These are phyloP conservation scores for Botrytis deweyae DNA, from an alignment of 2,329 filamentous ascomycete genomes.

Conservation along the genomic window DNA sequence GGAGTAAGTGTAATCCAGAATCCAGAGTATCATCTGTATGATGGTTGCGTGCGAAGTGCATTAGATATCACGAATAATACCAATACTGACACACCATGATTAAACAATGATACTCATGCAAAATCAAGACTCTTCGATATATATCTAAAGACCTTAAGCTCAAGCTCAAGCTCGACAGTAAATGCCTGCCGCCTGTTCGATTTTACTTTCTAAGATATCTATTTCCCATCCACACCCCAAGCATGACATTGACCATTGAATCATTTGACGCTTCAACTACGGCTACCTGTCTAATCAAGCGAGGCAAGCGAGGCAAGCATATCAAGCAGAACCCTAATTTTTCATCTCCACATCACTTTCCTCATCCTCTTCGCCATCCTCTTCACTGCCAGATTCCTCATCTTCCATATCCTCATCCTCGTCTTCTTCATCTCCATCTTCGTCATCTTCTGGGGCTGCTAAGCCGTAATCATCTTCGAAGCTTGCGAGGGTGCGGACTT, in stretches of 20 bases:
- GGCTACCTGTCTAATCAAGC: not conserved
- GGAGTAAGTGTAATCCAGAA: not conserved
- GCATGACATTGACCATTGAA: too few species aligned
- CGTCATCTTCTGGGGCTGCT: constrained; percentile 50
- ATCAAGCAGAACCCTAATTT: not conserved
- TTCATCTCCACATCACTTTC: constrained; percentile 10
- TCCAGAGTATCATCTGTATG: not conserved
- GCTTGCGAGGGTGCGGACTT: constrained; percentile 69
- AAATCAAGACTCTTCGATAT: not conserved
- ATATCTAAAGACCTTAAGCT: not conserved
- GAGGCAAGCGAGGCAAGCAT: not conserved
- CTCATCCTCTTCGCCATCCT: constrained; percentile 28
- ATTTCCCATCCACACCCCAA: too few species aligned
- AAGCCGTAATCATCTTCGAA: constrained; percentile 92
- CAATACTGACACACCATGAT: not conserved
- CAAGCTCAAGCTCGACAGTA: not conserved
- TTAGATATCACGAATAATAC: not conserved
- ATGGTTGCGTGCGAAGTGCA: not conserved
- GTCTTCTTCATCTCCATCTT: constrained; percentile 50
- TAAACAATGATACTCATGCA: not conserved
- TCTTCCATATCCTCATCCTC: constrained; percentile 35
- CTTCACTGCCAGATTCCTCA: constrained; percentile 27
- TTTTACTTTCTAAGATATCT: not conserved
- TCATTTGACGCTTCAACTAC: not conserved
- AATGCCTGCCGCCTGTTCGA: not conserved